Base-by-base conservation (phyloP, 345 rosid species). In the Lepidium sativum region DNA sequence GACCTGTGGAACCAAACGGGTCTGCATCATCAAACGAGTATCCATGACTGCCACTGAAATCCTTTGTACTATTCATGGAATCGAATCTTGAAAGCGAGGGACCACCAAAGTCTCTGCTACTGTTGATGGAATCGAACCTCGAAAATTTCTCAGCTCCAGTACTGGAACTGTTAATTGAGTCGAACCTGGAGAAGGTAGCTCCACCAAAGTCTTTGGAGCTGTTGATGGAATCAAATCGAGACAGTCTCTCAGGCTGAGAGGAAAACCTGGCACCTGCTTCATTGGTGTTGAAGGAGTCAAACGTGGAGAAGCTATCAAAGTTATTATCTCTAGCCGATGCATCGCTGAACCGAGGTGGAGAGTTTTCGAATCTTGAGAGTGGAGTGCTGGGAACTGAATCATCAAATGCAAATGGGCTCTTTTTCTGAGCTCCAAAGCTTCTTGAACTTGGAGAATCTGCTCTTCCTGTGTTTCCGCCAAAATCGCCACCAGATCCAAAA, bases 351-450 rank as follows among this genome's bases (percentile, higher is more conserved):
- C 95, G 83, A 10, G 98, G 80, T 6, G 95, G 81, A 47, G 96
- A 90, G 84, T 85, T 86, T 56, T 86, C 90, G 53, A 82, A 82
- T 75, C 83, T 88, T 47, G 97, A 88, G 32, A 76, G 75, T 45
- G 99, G 96, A 48, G 92, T 84, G 71, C 87, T 71, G 40, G 99
- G 94, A 12, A 85, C 96, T 29, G 99, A 94, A 65, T 90, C 99
- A 39, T 94, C 99, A 56, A 92, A 89, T 53, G 75, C 68, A 54
- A 81, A 83, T 35, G 81, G 75, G 68, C 86, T 78, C 76, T 78
- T 87, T 73, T 71, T 92, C 72, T 70, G 80, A 40, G 71, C 78
- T 38, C 42, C 70, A 0, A 55, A 71, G 51, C 79, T 79, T 32
- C 78, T 87, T 17, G 81, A 68, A 16, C 71, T 58, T 11, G 89